These are phyloP conservation scores for Malania oleifera DNA, from an alignment of 164 flowering plant genomes.

Conservation along the genomic window DNA sequence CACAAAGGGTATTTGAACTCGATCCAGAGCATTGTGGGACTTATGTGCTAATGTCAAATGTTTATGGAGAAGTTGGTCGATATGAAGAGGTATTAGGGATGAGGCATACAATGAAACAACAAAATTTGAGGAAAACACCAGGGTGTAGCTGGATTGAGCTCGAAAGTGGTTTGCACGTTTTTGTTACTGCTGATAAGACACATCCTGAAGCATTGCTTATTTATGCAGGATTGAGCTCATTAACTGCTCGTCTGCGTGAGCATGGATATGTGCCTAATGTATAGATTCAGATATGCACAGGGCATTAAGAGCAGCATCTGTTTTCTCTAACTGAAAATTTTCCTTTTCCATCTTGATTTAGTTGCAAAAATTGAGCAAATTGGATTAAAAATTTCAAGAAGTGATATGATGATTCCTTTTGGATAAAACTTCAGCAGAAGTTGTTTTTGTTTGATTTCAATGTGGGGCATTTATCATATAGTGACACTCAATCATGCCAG, in stretches of 20 bases:
- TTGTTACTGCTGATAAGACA: conserved; percentile 39
- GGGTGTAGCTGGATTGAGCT: conserved; percentile 86
- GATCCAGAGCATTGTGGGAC: conserved; percentile 64
- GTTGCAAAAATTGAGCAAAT: too few relatives aligned
- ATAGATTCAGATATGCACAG: conserved; percentile 1
- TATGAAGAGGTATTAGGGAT: conserved; percentile 50
- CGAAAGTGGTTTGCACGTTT: conserved; percentile 46
- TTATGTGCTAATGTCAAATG: conserved; percentile 66
- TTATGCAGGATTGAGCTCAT: conserved; percentile 31
- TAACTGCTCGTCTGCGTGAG: conserved; percentile 37
- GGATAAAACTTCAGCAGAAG: too few relatives aligned
- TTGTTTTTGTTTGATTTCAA: too few relatives aligned
- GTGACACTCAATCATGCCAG: too few relatives aligned
- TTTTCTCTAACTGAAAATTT: too few relatives aligned
- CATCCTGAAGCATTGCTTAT: conserved; percentile 45
- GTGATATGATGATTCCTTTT: too few relatives aligned
- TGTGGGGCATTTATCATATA: too few relatives aligned
- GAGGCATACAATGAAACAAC: conserved; percentile 48
- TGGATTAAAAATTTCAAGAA: too few relatives aligned
- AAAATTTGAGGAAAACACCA: conserved; percentile 54
- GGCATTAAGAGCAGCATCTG: too few relatives aligned
- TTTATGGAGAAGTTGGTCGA: conserved; percentile 50
- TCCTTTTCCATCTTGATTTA: too few relatives aligned
- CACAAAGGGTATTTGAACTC: conserved; percentile 34
- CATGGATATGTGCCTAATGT: conserved; percentile 25